Conservation (phyloP, 306 rosid species). For the Dryas alaskensis region DNA sequence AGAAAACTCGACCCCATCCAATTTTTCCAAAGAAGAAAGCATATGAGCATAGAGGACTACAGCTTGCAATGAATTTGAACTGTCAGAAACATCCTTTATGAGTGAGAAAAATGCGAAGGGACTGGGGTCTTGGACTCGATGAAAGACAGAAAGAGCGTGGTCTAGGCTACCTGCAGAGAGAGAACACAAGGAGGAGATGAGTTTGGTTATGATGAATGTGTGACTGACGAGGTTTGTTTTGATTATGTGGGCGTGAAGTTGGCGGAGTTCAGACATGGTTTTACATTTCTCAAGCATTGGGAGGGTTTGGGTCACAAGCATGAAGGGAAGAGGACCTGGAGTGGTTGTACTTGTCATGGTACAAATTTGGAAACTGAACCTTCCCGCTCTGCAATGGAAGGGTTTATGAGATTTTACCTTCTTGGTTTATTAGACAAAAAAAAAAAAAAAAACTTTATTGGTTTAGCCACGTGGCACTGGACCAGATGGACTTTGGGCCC, state of each 20-base stretch:
- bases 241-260: slow-evolving; percentile 47
- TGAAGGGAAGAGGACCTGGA: slow-evolving; percentile 3
- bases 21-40: slow-evolving; percentile 34
- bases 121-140: slow-evolving; percentile 27
- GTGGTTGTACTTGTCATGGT: slow-evolving; percentile 25
- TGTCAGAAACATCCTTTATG: slow-evolving; percentile 30
- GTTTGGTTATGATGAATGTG: slow-evolving; percentile 28
- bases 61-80: slow-evolving; percentile 36
- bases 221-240: slow-evolving; percentile 51
- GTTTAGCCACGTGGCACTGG: too few relatives aligned
- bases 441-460: too few relatives aligned
- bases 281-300: slow-evolving; percentile 38
- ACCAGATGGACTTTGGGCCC: too few relatives aligned
- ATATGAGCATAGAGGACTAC: slow-evolving; percentile 37
- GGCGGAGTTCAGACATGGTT: slow-evolving; percentile 37
- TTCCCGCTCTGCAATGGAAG: background rate
- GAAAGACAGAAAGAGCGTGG: slow-evolving; percentile 31
- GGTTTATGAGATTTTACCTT: too few relatives aligned
- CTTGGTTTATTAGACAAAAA: too few relatives aligned
- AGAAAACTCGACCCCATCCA: slow-evolving; percentile 33
- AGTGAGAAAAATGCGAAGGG: slow-evolving; percentile 31
- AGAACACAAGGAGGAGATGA: slow-evolving; percentile 23
- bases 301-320: slow-evolving; percentile 24
- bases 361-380: background rate
- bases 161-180: slow-evolving; percentile 22